These are phyloP conservation scores for Kwoniella mangroviensis DNA, from an alignment of 768 basidiomycete species.

Conservation along the genomic window DNA sequence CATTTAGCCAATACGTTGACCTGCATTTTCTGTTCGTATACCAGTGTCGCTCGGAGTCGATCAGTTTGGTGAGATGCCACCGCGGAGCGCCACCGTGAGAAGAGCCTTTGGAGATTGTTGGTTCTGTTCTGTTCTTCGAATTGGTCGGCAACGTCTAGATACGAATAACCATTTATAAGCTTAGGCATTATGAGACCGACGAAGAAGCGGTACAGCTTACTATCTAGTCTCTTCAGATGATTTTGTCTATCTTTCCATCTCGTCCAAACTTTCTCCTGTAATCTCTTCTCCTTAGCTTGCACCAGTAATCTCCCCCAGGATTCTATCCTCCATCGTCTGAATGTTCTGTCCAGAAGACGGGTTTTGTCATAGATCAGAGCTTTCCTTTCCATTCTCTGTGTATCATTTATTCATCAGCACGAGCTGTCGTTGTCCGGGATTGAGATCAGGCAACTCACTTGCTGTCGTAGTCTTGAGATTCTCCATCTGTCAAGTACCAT, in stretches of 20 bases:
- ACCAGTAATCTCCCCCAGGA: constrained; percentile 17
- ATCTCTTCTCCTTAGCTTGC: constrained; percentile 13
- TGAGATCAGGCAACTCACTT: background rate
- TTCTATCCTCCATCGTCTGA: constrained; percentile 12
- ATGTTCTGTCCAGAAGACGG: constrained; percentile 5
- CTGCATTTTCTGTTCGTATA: constrained; percentile 15
- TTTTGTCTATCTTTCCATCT: constrained; percentile 19
- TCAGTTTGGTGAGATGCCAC: constrained; percentile 1
- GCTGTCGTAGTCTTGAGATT: background rate
- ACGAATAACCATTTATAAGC: constrained; percentile 1
- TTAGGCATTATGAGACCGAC: background rate
- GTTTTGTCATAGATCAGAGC: constrained; percentile 10
- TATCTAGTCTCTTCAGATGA: constrained; percentile 3
- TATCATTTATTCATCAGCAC: background rate
- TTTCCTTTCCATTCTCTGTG: constrained; percentile 14
- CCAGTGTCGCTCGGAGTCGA: constrained; percentile 24
- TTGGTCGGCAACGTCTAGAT: constrained; percentile 10
- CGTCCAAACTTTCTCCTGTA: constrained; percentile 9
- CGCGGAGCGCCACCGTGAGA: constrained; percentile 30
- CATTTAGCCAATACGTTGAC: constrained; percentile 22
- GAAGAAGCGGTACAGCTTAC: constrained; percentile 1
- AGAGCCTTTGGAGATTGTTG: constrained; percentile 7
- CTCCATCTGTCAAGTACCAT: constrained; percentile 18
- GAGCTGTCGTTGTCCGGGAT: background rate
- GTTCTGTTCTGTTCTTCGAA: constrained; percentile 12